These are phyloP conservation scores for Hypoxylon cercidicola DNA, from an alignment of 495 filamentous ascomycete genomes.

Conservation along the genomic window DNA sequence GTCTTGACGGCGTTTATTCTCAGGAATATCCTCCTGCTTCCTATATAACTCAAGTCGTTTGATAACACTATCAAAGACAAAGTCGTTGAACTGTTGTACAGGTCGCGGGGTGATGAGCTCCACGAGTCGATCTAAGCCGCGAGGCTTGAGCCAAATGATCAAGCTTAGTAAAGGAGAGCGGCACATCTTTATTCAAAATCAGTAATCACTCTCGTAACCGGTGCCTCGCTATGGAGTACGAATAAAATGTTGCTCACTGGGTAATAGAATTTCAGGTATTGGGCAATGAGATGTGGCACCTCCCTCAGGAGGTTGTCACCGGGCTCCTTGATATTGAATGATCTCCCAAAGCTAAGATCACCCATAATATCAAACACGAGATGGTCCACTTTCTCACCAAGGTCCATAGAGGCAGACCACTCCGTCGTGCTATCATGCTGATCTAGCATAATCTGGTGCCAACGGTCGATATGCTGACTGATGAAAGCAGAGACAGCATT, in stretches of 20 bases:
- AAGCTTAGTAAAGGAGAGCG: conserved; percentile 21
- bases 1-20: conserved; percentile 41
- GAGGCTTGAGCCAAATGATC: conserved; percentile 32
- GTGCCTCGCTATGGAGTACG: too few relatives aligned
- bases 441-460: conserved; percentile 40
- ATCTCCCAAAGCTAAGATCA: conserved; percentile 64
- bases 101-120: background rate
- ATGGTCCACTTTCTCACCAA: conserved; percentile 36
- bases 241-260: conserved; percentile 32
- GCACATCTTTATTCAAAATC: too few relatives aligned
- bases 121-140: conserved; percentile 24
- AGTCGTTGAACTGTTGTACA: conserved; percentile 12
- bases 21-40: conserved; percentile 5
- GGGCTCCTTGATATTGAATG: conserved; percentile 59
- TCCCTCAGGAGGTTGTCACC: conserved; percentile 34
- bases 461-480: conserved; percentile 46
- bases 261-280: conserved; percentile 39
- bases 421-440: conserved; percentile 12
- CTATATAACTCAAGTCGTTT: conserved; percentile 19
- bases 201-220: too few relatives aligned
- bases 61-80: conserved; percentile 28
- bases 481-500: conserved; percentile 34
- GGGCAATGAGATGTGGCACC: conserved; percentile 36
- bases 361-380: conserved; percentile 50
- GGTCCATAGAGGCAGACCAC: conserved; percentile 39